Conservation (phyloP, 1,284 basidiomycete species). For the Athelia psychrophila region DNA sequence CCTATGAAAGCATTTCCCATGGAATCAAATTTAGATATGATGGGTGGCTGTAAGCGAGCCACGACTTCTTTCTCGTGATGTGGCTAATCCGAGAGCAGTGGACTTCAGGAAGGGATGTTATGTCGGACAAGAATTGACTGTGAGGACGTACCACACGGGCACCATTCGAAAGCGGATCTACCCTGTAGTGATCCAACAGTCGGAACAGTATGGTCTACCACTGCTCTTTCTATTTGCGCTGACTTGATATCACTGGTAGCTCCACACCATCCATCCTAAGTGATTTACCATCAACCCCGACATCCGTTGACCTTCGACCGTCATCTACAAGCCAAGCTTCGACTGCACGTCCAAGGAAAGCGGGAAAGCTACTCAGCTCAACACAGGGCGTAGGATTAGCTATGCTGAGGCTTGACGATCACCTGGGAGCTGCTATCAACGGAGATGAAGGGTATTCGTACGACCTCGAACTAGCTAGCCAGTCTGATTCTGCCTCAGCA, state of each 20-base stretch:
- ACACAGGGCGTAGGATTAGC: slow-evolving; percentile 62
- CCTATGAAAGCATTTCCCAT: slow-evolving; percentile 84
- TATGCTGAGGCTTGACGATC: slow-evolving; percentile 67
- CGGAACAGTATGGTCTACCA: slow-evolving; percentile 24
- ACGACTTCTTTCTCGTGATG: slow-evolving; percentile 8
- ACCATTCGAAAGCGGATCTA: slow-evolving; percentile 89
- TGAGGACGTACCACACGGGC: slow-evolving; percentile 95
- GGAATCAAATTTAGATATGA: slow-evolving; percentile 91
- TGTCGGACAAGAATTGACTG: slow-evolving; percentile 96
- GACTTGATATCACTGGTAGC: slow-evolving; percentile 1
- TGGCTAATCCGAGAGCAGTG: slow-evolving; percentile 46
- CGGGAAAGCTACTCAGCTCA: slow-evolving; percentile 64
- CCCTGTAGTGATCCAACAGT: slow-evolving; percentile 59
- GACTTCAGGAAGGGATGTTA: slow-evolving; percentile 99
- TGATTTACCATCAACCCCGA: slow-evolving; percentile 36
- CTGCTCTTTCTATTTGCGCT: background rate
- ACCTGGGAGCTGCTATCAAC: slow-evolving; percentile 30
- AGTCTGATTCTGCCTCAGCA: slow-evolving; percentile 15
- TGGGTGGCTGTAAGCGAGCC: slow-evolving; percentile 77
- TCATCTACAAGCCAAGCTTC: background rate
- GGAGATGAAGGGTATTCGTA: slow-evolving; percentile 9
- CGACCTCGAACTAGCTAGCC: background rate
- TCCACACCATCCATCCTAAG: slow-evolving; percentile 22
- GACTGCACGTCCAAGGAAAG: slow-evolving; percentile 51
- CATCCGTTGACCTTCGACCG: slow-evolving; percentile 10